phyloP scores from a whole-genome alignment of 2,329 filamentous ascomycete genomes.

The Coniochaeta prunicola region DNA sequence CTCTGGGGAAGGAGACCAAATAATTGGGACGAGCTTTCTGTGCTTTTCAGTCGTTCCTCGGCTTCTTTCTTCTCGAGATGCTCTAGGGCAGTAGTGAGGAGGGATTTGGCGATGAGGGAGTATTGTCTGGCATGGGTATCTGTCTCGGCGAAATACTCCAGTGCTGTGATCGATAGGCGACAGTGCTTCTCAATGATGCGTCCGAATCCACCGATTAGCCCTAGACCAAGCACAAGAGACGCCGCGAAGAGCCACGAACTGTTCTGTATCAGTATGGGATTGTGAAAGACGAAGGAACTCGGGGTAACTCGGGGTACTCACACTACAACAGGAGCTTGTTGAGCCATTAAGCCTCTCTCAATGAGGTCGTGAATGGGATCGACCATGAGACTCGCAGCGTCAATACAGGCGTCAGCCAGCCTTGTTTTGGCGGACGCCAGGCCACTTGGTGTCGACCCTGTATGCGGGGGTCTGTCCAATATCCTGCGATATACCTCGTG shows the following conservation, averaged over 20 bases:
- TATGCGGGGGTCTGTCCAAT: conserved; percentile 20
- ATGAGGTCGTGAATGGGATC: conserved; percentile 39
- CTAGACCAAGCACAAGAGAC: conserved; percentile 43
- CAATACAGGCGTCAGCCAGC: conserved; percentile 47
- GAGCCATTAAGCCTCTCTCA: conserved; percentile 31
- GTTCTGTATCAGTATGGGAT: not conserved
- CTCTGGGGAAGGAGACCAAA: conserved; percentile 39
- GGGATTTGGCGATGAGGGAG: conserved; percentile 43
- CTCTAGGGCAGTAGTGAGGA: conserved; percentile 36
- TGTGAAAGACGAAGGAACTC: too few relatives aligned
- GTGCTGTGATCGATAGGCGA: conserved; percentile 35
- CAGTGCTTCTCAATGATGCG: conserved; percentile 44
- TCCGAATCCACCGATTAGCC: conserved; percentile 43
- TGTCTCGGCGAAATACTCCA: conserved; percentile 40
- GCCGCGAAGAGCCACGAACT: conserved; percentile 49
- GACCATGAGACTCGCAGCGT: conserved; percentile 46
- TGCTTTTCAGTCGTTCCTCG: conserved; percentile 36
- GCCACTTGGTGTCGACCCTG: conserved; percentile 8
- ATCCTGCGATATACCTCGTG: conserved; percentile 42
- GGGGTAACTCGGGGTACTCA: conserved; percentile 22
- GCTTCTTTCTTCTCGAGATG: conserved; percentile 41
- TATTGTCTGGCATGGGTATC: conserved; percentile 46
- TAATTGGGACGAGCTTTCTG: conserved; percentile 42
- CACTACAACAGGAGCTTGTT: conserved; percentile 42
- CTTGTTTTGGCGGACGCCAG: conserved; percentile 37